Evolutionary conservation across 129 eudicot species (phyloP).

Genomic region (Lactuca sativa): DNA sequence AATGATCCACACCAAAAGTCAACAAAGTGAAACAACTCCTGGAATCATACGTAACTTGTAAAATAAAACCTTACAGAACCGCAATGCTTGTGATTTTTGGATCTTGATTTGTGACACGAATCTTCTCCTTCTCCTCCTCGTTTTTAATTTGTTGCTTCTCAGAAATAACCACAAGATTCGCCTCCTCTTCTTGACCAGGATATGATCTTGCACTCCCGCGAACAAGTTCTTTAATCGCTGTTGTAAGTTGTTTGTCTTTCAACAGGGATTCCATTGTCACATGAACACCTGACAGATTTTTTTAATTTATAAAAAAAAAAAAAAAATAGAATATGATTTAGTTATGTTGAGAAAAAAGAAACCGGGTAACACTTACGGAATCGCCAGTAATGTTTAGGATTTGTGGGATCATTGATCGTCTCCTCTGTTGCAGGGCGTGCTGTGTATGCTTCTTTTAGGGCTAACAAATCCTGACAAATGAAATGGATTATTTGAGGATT

Average conservation of each 20-base stretch:
- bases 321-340: neutral
- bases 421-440: slow-evolving; percentile 88
- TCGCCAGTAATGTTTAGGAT: slow-evolving; percentile 99
- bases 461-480: slow-evolving; percentile 70
- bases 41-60: neutral
- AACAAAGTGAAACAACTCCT: slow-evolving; percentile 12
- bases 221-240: slow-evolving; percentile 68
- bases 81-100: slow-evolving; percentile 40
- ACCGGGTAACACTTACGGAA: slow-evolving; percentile 53
- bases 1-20: slow-evolving; percentile 20
- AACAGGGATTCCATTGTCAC: slow-evolving; percentile 82
- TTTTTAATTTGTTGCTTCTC: slow-evolving; percentile 36
- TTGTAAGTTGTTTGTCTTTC: slow-evolving; percentile 68
- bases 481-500: too few species aligned
- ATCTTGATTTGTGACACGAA: slow-evolving; percentile 37
- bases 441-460: slow-evolving; percentile 85
- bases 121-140: slow-evolving; percentile 39
- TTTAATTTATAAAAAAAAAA: neutral
- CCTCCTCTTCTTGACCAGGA: slow-evolving; percentile 47
- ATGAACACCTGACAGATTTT: slow-evolving; percentile 59
- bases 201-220: slow-evolving; percentile 77
- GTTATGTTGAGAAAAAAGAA: neutral
- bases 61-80: slow-evolving; percentile 33
- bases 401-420: slow-evolving; percentile 97
- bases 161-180: slow-evolving; percentile 10